Percentiles rank a stretch among this genome's conserved stretches.
Conservation (phyloP, 2,329 filamentous ascomycete genomes). For the Colletotrichum sp. region DNA sequence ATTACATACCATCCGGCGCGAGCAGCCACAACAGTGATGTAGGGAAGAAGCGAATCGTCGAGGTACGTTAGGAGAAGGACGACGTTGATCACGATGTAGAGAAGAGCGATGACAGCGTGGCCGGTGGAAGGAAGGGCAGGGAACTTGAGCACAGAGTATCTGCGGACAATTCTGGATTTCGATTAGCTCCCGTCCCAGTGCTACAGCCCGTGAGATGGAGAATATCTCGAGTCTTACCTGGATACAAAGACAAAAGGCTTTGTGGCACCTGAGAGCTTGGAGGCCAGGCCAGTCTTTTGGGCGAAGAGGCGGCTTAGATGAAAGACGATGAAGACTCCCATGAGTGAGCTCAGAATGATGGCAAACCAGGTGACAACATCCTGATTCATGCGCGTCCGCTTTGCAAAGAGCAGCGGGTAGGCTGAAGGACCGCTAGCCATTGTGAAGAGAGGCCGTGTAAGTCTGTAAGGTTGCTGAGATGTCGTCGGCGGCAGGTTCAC, state of each 20-base stretch:
- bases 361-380: conserved; percentile 28
- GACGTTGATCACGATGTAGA: conserved; percentile 39
- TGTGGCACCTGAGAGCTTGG: neutral
- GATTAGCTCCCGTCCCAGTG: neutral
- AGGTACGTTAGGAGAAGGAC: conserved; percentile 36
- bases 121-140: conserved; percentile 26
- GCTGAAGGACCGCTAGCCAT: conserved; percentile 7
- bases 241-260: conserved; percentile 14
- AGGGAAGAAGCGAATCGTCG: conserved; percentile 32
- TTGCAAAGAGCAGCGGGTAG: conserved; percentile 11
- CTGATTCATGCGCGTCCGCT: conserved; percentile 26
- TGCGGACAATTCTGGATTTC: conserved; percentile 7
- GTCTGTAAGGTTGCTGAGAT: neutral
- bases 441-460: neutral
- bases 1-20: conserved; percentile 41
- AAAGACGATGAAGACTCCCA: conserved; percentile 8
- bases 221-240: neutral
- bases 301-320: conserved; percentile 17
- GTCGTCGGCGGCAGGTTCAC: neutral
- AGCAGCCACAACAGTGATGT: conserved; percentile 39
- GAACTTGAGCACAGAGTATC: conserved; percentile 12
- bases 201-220: neutral
- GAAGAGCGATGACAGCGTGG: conserved; percentile 31
- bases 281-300: neutral
- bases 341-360: conserved; percentile 1